A percentile compares a stretch with the other conserved stretches of the same genome.
These are phyloP conservation scores for Phialocephala sp. DNA, from an alignment of 2,329 filamentous ascomycete species.

Conservation along the genomic window DNA sequence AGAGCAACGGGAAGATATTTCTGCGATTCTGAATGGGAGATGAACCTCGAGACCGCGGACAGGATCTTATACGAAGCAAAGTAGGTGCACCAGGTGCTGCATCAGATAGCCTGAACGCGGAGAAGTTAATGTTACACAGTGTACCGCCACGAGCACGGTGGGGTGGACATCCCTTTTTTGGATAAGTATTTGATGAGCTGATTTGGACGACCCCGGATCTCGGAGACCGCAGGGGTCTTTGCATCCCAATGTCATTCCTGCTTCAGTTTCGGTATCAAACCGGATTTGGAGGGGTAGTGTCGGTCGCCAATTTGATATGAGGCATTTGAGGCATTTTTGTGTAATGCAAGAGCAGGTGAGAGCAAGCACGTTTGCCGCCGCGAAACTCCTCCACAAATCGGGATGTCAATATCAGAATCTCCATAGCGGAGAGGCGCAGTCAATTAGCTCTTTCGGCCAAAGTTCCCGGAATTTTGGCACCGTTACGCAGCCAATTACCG, in stretches of 20 bases:
- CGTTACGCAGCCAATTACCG: neutral
- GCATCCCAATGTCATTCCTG: neutral
- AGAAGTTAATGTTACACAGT: neutral
- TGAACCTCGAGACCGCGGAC: neutral
- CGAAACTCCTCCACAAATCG: neutral
- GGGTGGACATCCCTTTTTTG: conserved; percentile 1
- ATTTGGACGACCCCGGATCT: neutral
- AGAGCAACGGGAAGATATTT: neutral
- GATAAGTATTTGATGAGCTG: neutral
- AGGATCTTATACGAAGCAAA: neutral
- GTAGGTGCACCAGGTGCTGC: neutral
- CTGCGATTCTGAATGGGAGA: neutral
- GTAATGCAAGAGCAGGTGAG: conserved; percentile 6
- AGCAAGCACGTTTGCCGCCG: conserved; percentile 5
- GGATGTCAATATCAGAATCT: conserved; percentile 7
- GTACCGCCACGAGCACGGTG: neutral
- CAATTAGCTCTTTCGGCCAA: neutral
- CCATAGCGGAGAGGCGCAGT: conserved; percentile 2
- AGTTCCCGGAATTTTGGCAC: conserved; percentile 3
- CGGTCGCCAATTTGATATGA: conserved; percentile 4
- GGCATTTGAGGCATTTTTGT: conserved; percentile 13
- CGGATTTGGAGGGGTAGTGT: conserved; percentile 2
- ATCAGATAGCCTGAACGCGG: neutral
- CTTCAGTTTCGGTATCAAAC: neutral
- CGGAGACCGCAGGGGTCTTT: neutral